Evolutionary conservation across 2,329 filamentous ascomycete genomes (phyloP), one percentile per base, ranked within the genome.

Genomic region (Uncinocarpus reesii): DNA sequence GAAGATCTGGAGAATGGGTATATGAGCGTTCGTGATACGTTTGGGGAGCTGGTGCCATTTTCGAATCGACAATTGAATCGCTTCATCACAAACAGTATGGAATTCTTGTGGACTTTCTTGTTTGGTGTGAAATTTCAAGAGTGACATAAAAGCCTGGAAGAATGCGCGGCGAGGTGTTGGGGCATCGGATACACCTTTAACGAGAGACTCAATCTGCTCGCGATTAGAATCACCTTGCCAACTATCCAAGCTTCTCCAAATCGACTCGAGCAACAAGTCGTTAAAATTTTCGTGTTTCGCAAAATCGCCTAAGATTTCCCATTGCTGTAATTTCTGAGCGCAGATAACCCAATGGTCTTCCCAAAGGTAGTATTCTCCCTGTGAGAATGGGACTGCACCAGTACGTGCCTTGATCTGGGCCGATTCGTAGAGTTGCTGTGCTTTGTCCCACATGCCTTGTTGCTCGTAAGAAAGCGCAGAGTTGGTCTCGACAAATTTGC

Each of bases 21-120:
- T 86, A 62, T 99, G 92, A 2, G 92, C 89, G 59, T 94, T 90
- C 0, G 92, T 98, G 54, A 96, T 84, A 36, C 85, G 83, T 60
- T 83, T 84, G 0, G 92, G 92, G n/a, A 98, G 75, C 65, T 98
- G 93, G 65, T 98, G 89, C 92, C 92, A 99, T 66, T 98, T 98
- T 52, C 92, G 78, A 57, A 99, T 95, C 0, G 90, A 94, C 7
- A 98, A 73, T 65, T 99, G 92, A 46, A 96, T 95, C 2, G 92
- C 90, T 67, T 98, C 93, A 59, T 99, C 92, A 60, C 89, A 95
- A 18, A 94, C 79, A 49, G 87, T 81, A 53, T 83, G 84, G 66
- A 98, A 96, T 45, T 96, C 90, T 34, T 76, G 76, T 13, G 77
- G 73, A 4, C 76, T 76, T 63, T 96, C 90, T 54, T 85, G 81